A percentile compares a stretch with the other conserved stretches of the same genome.
Conservation (phyloP, 331 rosid genomes). For the Spiraea crenata region DNA sequence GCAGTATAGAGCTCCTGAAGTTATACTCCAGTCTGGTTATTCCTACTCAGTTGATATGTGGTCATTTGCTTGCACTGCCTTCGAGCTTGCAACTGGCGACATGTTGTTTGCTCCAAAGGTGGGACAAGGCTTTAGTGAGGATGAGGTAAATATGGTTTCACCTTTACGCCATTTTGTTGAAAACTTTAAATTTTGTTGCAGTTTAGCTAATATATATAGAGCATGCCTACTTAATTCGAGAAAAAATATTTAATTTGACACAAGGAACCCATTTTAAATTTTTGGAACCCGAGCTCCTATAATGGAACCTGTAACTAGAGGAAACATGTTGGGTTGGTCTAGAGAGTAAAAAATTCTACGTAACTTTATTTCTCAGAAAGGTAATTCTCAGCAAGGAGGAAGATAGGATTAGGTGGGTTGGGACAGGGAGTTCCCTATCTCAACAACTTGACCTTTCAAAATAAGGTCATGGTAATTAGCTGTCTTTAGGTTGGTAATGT, state of each 20-base stretch:
- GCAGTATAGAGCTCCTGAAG: constrained; percentile 99
- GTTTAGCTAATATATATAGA: not conserved
- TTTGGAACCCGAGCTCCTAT: no score
- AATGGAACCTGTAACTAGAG: no score
- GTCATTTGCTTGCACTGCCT: constrained; percentile 93
- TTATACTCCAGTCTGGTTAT: constrained; percentile 73
- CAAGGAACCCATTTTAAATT: not conserved
- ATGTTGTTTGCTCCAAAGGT: constrained; percentile 85
- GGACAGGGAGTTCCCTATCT: no score
- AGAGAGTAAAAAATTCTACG: no score
- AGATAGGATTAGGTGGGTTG: no score
- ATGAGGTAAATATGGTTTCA: constrained; percentile 70
- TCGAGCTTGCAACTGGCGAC: constrained; percentile 97
- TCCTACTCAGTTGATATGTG: constrained; percentile 89
- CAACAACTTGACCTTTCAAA: no score
- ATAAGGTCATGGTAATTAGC: no score
- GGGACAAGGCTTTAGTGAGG: constrained; percentile 88
- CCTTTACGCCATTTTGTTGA: constrained; percentile 9
- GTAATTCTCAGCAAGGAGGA: no score
- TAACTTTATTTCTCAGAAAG: no score
- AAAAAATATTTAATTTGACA: not conserved
- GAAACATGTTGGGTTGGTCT: no score
- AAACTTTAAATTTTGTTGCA: not conserved
- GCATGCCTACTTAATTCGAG: not conserved
- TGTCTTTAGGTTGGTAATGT: not conserved